Conservation (phyloP, 1,284 basidiomycete species). For the Marasmius sp. region DNA sequence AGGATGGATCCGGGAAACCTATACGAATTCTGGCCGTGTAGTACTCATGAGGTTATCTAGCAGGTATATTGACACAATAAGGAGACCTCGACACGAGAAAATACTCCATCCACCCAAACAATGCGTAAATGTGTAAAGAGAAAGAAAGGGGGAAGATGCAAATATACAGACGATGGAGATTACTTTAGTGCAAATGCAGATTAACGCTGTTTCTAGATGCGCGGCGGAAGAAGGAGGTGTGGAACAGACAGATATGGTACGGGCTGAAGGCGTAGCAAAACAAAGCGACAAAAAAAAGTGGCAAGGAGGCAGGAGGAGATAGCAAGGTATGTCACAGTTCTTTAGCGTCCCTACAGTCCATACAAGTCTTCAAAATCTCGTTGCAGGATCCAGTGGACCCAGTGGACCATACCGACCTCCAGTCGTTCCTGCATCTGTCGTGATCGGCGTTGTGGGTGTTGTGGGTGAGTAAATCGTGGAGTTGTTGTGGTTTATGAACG, state of each 20-base stretch:
- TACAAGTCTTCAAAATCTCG: conserved; percentile 37
- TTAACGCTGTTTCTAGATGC: conserved; percentile 22
- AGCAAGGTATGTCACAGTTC: not conserved
- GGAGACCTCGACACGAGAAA: not conserved
- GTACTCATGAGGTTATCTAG: too few relatives aligned
- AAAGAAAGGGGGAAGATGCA: not conserved
- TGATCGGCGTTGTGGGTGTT: conserved; percentile 21
- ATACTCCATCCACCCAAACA: not conserved
- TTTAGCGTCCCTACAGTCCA: conserved; percentile 9
- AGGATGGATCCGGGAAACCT: too few relatives aligned
- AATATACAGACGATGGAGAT: conserved; percentile 13
- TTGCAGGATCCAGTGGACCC: conserved; percentile 71
- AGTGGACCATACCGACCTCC: conserved; percentile 67
- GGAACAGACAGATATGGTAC: conserved; percentile 14
- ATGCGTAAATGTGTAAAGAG: not conserved
- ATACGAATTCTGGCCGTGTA: too few relatives aligned
- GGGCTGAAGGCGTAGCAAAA: conserved; percentile 36
- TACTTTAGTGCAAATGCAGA: conserved; percentile 18
- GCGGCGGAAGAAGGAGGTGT: conserved; percentile 15
- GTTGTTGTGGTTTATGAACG: conserved; percentile 23
- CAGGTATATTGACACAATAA: not conserved
- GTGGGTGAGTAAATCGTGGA: conserved; percentile 48
- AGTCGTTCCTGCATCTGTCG: conserved; percentile 36
- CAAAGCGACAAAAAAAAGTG: conserved; percentile 17
- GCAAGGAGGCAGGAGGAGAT: conserved; percentile 1